A percentile compares a stretch with the other conserved stretches of the same genome.
Conservation (phyloP, 2,329 filamentous ascomycete species). For the Aspergillus latus region DNA sequence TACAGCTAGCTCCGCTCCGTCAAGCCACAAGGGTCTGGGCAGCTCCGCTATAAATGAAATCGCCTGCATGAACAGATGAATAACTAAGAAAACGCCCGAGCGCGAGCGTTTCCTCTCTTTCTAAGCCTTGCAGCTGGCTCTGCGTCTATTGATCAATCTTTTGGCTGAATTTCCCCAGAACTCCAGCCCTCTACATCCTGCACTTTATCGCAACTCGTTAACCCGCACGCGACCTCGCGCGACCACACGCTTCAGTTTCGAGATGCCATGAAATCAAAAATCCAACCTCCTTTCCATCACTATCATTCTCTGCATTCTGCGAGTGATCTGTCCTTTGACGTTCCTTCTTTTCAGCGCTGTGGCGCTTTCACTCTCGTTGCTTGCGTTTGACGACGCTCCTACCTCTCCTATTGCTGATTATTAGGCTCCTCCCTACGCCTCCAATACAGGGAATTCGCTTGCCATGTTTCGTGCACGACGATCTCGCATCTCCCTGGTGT, state of each 20-base stretch:
- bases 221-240: conserved; percentile 6
- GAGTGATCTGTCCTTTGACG: not conserved
- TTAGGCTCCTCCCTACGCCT: not conserved
- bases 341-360: not conserved
- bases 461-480: conserved; percentile 51
- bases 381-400: not conserved
- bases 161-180: not conserved
- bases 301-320: not conserved
- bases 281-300: not conserved
- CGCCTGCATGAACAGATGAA: not conserved
- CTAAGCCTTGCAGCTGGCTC: conserved; percentile 1
- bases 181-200: not conserved
- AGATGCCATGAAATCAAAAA: conserved; percentile 2
- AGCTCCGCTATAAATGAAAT: conserved; percentile 1
- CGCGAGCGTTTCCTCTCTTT: not conserved
- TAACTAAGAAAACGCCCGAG: not conserved
- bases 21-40: conserved; percentile 5
- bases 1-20: conserved; percentile 3
- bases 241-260: not conserved
- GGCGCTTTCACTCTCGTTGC: conserved; percentile 2
- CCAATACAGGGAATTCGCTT: not conserved
- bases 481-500: conserved; percentile 48
- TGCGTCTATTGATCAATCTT: not conserved
- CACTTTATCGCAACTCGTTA: not conserved
- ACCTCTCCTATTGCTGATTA: conserved; percentile 3